Conservation (phyloP, 2,329 filamentous ascomycete genomes). For the Didymella lethalis region DNA sequence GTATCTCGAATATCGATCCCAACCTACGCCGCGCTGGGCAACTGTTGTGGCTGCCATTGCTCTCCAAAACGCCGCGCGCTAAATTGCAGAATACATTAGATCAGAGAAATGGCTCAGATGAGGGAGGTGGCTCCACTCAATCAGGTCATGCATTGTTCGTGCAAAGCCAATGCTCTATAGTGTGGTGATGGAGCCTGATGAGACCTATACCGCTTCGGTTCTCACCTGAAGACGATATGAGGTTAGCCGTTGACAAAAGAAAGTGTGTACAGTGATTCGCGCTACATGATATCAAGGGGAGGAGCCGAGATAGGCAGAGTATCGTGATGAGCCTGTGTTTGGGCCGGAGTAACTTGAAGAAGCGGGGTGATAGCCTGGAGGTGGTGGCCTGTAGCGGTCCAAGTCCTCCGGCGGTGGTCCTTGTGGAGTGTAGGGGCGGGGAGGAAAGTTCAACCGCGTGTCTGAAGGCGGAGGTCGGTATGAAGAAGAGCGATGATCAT, state of each 20-base stretch:
- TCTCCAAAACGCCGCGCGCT: constrained; percentile 31
- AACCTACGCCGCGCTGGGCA: constrained; percentile 6
- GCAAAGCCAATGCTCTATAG: not conserved
- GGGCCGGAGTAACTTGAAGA: constrained; percentile 19
- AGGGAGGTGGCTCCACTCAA: constrained; percentile 16
- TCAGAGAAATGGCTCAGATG: constrained; percentile 15
- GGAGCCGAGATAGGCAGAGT: constrained; percentile 39
- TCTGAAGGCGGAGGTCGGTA: constrained; percentile 36
- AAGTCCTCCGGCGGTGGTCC: constrained; percentile 12
- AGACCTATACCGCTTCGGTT: constrained; percentile 43
- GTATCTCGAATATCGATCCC: constrained; percentile 29
- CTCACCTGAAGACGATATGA: constrained; percentile 30
- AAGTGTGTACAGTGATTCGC: constrained; percentile 19
- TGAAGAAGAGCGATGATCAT: constrained; percentile 23
- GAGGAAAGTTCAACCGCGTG: constrained; percentile 31
- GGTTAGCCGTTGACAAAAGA: constrained; percentile 36
- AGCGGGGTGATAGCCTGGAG: constrained; percentile 13
- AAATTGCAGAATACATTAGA: constrained; percentile 26
- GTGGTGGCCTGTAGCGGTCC: constrained; percentile 17
- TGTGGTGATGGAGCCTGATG: constrained; percentile 1
- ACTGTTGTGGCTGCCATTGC: not conserved
- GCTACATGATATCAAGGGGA: constrained; percentile 36
- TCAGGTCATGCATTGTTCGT: not conserved
- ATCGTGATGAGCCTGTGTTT: constrained; percentile 37
- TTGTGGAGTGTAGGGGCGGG: constrained; percentile 17